These are phyloP conservation scores for Mycena filopes DNA, from an alignment of 768 basidiomycete species.

Conservation along the genomic window DNA sequence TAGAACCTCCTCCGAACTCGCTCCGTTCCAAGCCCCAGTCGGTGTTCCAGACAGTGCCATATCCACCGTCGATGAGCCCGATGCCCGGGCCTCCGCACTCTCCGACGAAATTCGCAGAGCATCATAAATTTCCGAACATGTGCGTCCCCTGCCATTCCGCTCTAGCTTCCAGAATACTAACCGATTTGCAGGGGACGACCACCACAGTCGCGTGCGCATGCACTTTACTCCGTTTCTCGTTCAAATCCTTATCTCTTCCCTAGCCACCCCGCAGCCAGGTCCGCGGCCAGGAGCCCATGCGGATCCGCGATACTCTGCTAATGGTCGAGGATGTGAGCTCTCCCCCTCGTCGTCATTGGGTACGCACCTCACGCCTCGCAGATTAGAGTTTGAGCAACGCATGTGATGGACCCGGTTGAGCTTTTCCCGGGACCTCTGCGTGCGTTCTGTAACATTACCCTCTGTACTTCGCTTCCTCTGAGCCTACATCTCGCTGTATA, in stretches of 20 bases:
- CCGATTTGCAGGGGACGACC: conserved; percentile 1
- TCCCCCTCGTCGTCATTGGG: too few relatives aligned
- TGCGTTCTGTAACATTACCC: conserved; percentile 11
- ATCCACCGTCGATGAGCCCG: background rate
- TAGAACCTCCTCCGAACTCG: background rate
- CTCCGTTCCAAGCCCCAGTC: conserved; percentile 13
- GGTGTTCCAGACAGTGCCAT: conserved; percentile 5
- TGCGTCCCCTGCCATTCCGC: background rate
- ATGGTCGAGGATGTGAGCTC: conserved; percentile 19
- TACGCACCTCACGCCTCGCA: too few relatives aligned
- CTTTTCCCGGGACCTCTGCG: conserved; percentile 16
- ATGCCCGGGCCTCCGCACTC: conserved; percentile 10
- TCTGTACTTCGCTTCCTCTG: conserved; percentile 9
- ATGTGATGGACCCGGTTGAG: conserved; percentile 15
- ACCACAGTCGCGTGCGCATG: conserved; percentile 8
- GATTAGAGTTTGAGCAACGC: conserved; percentile 6
- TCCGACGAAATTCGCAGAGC: conserved; percentile 16
- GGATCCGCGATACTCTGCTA: conserved; percentile 24
- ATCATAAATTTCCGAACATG: conserved; percentile 16
- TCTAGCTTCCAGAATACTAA: background rate
- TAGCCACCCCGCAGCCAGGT: conserved; percentile 6
- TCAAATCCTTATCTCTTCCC: too few relatives aligned
- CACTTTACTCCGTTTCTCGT: too few relatives aligned
- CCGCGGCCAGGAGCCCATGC: conserved; percentile 3
- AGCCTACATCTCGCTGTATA: background rate